Conservation (phyloP, 176 grass and related monocot genomes). For the Bothriochloa decipiens region DNA sequence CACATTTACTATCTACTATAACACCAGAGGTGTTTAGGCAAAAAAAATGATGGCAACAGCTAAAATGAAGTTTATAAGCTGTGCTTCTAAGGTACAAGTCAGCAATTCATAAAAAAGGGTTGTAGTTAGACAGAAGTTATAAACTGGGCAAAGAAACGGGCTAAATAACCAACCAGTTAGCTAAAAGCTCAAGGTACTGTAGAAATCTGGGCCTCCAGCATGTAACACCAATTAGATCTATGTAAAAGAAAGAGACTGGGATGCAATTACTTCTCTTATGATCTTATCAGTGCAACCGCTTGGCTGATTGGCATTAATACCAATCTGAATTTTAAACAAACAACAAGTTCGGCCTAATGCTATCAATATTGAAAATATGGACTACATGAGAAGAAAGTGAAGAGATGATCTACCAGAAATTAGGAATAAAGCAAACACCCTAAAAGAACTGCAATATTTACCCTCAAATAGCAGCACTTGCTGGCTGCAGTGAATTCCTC, state of each 20-base stretch:
- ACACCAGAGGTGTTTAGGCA: conserved; percentile 13
- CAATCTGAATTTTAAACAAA: background rate
- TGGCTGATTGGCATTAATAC: background rate
- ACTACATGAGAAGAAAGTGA: background rate
- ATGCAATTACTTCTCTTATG: background rate
- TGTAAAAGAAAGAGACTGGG: background rate
- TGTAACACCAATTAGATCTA: background rate
- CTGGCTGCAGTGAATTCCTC: conserved; percentile 19
- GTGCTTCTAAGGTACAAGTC: background rate
- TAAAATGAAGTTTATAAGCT: background rate
- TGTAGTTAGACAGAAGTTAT: conserved; percentile 11
- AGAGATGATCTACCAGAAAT: background rate
- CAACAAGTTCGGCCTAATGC: background rate
- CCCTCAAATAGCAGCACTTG: background rate
- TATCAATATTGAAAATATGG: background rate
- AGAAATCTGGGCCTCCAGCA: background rate
- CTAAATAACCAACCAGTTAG: background rate
- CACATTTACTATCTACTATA: background rate
- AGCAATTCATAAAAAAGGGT: background rate
- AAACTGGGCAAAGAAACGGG: background rate
- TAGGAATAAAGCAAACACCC: background rate
- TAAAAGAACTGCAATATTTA: conserved; percentile 10
- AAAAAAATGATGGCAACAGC: conserved; percentile 2
- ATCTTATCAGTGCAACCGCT: background rate
- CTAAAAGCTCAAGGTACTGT: background rate